phyloP scores from a whole-genome alignment of 2,329 filamentous ascomycete species.

The Ceratocystis lukuohia region DNA sequence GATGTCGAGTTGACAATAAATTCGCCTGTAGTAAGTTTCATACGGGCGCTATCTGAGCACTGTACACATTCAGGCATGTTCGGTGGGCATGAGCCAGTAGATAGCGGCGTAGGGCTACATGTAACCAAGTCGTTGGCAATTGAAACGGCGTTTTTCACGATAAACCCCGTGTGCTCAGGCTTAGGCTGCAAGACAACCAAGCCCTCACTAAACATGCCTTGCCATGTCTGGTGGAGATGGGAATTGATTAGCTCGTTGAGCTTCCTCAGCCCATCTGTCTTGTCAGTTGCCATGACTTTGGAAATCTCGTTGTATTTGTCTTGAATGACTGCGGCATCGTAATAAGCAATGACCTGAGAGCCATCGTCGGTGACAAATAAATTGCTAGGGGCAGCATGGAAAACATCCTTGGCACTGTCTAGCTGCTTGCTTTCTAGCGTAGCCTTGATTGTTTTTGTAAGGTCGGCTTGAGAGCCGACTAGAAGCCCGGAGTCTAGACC shows the following conservation, averaged over 20 bases:
- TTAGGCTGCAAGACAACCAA: constrained; percentile 72
- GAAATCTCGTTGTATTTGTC: constrained; percentile 54
- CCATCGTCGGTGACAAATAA: constrained; percentile 52
- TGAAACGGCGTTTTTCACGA: constrained; percentile 55
- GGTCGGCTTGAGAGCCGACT: constrained; percentile 50
- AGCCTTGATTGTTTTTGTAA: constrained; percentile 49
- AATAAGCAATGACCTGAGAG: constrained; percentile 61
- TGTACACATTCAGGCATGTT: constrained; percentile 61
- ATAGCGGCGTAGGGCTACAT: constrained; percentile 61
- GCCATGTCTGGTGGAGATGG: constrained; percentile 77
- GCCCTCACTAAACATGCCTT: constrained; percentile 61
- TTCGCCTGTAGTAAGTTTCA: constrained; percentile 53
- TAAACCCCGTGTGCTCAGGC: constrained; percentile 57
- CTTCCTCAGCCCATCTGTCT: constrained; percentile 46
- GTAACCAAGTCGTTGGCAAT: constrained; percentile 62
- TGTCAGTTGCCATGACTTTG: constrained; percentile 44
- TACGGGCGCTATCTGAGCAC: constrained; percentile 51
- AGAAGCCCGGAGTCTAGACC: constrained; percentile 59
- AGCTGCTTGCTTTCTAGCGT: constrained; percentile 43
- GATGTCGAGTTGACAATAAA: constrained; percentile 58
- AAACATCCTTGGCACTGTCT: constrained; percentile 47
- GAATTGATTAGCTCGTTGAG: constrained; percentile 67
- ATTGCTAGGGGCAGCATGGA: constrained; percentile 45
- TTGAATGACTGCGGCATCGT: constrained; percentile 49
- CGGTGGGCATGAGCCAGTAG: constrained; percentile 62